Base-by-base conservation (phyloP, 208 protist genomes). In the Angomonas deanei region DNA sequence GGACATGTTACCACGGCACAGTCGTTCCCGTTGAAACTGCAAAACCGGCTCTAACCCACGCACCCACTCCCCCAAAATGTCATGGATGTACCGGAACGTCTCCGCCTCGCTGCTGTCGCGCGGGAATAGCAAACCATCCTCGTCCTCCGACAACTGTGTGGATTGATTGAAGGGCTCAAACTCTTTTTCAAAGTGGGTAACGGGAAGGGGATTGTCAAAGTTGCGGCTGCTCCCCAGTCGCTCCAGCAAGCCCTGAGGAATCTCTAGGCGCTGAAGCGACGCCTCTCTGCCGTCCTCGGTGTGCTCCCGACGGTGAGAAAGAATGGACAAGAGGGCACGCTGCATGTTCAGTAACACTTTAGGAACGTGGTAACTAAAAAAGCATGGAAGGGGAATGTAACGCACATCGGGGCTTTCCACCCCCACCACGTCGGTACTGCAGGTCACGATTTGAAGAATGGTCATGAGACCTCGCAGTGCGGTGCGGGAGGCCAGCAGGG, bases 381-480 rank as follows among this genome's bases (percentile, higher is more conserved):
- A 47, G n/a, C 24, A 39, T 10, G 55, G 55, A 13, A 48, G n/a
- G 1, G 55, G 55, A 15, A 47, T 24, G 34, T 46, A 60, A 1
- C 24, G 10, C 17, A 10, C 30, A 3, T 48, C 17, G 13, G 19
- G 19, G 1, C 21, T 2, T 17, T 28, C 13, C 3, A 48, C 36
- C 33, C 36, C 55, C 1, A 23, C 55, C 8, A 60, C 23, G 55
- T 46, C 55, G 17, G 55, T 47, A 32, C 55, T 60, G 33, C 19
- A 27, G 15, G 32, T 60, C 1, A 60, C 23, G 1, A 60, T 26
- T 26, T 60, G 31, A 5, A 60, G 28, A 39, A 33, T 28, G 6
- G 31, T 24, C 24, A 60, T 26, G 17, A 60, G 34, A 13, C 55
- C 55, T 8, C 55, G 30, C 3, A 48, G 36, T 2, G 55, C 55